Evolutionary conservation across 345 rosid genomes (phyloP), one percentile per base, ranked within the genome.

Genomic region (Psidium guajava): DNA sequence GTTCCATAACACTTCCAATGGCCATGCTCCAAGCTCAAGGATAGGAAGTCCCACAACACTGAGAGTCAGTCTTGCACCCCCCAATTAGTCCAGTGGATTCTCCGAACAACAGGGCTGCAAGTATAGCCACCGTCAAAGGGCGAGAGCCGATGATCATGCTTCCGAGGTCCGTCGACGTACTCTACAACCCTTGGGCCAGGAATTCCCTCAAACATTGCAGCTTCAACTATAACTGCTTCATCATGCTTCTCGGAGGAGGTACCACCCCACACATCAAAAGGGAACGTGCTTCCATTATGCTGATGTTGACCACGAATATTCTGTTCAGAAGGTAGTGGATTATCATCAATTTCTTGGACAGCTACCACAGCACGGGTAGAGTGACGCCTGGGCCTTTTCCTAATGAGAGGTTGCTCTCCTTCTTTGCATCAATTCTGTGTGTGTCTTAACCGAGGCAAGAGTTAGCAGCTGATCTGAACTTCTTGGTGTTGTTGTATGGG

Each of bases 181-280:
- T 36, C 36, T 36, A 36, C 36, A 36, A 36, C 36, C 36, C 36
- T 36, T 36, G 36, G 36, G 36, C 36, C 2, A 87, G 99, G 98
- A 86, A 98, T 89, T 86, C 99, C 99, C 86, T 99, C 99, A 84
- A 98, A 98, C 98, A 98, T 98, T 87, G 99, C 99, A 89, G 99
- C 99, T 90, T 98, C 99, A 50, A 98, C 99, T 99, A 98, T 98
- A 85, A 98, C 99, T 64, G 99, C 99, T 87, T 98, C 99, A 91
- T 96, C 99, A 88, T 96, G 99, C 88, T 98, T 99, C 93, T 90
- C 94, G 3, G 99, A 95, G 74, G 99, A 98, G 84, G 96, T 94
- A 92, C 99, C 98, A 86, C 99, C 99, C 99, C 99, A 98, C 99
- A 91, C 99, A 87, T 96, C 97, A 74, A 98, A 90, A 84, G 95